Evolutionary conservation across 495 filamentous ascomycete species (phyloP), one percentile per base, ranked within the genome.

Genomic region (Elasticomyces elasticus): DNA sequence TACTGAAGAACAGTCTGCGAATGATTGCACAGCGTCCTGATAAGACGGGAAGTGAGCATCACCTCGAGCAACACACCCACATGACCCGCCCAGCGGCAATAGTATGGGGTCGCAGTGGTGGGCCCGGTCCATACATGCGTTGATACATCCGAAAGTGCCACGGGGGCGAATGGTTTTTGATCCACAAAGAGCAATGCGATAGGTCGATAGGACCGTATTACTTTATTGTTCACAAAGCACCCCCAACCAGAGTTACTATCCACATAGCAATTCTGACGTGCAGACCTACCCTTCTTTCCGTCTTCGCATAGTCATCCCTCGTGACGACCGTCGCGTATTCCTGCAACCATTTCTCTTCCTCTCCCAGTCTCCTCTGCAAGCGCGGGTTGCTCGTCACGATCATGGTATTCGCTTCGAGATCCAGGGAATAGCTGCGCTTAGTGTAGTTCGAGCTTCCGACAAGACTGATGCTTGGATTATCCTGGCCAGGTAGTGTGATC

Each of bases 391-490:
- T 74, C 1, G 92, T 99, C 25, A 95, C 81, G 27, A 99, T 84
- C 51, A 94, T 60, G 7, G 83, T 83, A 23, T 91, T 89, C 0
- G 82, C 81, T 66, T 99, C 92, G 7, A 99, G 72, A 69, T 99
- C 92, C 31, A 97, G 76, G 41, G 81, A 81, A 64, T 97, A 95
- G 63, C 86, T 92, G 28, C 92, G 75, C 64, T 92, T 90, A 0
- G 92, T 99, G 69, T 96, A 99, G 66, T 99, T 99, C 38, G 85
- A 91, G 61, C 84, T 90, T 0, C 92, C 92, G 5, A 99, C 79
- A 1, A 96, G 72, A 23, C 80, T 90, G 23, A 95, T 76, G 47
- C 84, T 85, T 1, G 91, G 89, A 15, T 73, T 68, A 20, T 72
- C 62, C 41, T 67, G 62, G 19, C 57, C 57, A 1, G 70, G 70